Conservation (phyloP, 805 yeast species). For the Naumovozyma castellii region DNA sequence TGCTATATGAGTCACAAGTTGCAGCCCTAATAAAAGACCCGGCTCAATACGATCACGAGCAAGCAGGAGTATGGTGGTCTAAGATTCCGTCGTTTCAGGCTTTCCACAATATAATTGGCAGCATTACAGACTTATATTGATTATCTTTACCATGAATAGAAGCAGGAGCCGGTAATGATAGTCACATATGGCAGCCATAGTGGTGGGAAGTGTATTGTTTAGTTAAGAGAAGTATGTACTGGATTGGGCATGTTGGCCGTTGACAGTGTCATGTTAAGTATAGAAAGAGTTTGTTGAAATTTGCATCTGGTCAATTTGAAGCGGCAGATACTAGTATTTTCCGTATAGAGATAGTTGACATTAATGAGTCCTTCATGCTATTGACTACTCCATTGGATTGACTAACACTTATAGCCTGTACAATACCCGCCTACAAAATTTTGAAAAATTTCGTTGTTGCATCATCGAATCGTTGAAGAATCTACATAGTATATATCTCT, state of each 20-base stretch:
- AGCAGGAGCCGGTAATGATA: slow-evolving; percentile 27
- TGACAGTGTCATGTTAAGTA: slow-evolving; percentile 6
- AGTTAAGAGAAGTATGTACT: slow-evolving; percentile 17
- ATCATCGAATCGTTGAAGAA: too few relatives aligned
- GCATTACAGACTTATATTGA: slow-evolving; percentile 33
- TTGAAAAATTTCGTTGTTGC: too few relatives aligned
- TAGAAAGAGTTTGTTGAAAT: slow-evolving; percentile 1
- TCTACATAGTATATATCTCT: too few relatives aligned
- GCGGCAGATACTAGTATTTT: neutral
- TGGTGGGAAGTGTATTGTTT: slow-evolving; percentile 22
- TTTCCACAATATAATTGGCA: slow-evolving; percentile 34
- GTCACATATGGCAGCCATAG: slow-evolving; percentile 30
- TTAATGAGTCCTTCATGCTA: too few relatives aligned
- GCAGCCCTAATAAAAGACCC: slow-evolving; percentile 17
- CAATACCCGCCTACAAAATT: too few relatives aligned
- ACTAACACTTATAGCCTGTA: too few relatives aligned
- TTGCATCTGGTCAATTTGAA: neutral
- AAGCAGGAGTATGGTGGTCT: slow-evolving; percentile 24
- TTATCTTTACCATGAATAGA: slow-evolving; percentile 30
- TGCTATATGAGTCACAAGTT: slow-evolving; percentile 23
- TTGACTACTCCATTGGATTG: too few relatives aligned
- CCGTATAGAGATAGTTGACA: too few relatives aligned
- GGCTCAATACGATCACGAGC: slow-evolving; percentile 18
- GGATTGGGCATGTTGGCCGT: slow-evolving; percentile 11
- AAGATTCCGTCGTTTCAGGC: slow-evolving; percentile 20